A percentile compares a stretch with the other conserved stretches of the same genome.
Conservation (phyloP, 73 alveolate genomes). For the Blepharisma japonicum region DNA sequence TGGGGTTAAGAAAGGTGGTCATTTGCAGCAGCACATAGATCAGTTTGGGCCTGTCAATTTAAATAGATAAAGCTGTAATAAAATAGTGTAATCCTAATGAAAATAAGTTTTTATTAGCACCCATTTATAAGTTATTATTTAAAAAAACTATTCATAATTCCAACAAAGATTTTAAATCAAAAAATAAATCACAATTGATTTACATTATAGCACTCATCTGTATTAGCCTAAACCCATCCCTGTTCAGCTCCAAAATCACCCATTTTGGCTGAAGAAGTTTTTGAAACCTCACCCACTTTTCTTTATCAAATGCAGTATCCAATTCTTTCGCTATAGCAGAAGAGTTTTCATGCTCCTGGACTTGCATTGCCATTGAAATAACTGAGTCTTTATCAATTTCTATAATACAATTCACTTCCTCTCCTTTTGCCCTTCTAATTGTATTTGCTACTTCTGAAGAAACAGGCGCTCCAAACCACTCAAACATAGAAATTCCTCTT, state of each 20-base stretch:
- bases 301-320: constrained; percentile 1
- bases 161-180: too few species aligned
- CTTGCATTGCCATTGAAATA: neutral
- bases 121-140: too few species aligned
- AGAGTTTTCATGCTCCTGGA: neutral
- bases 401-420: constrained; percentile 1
- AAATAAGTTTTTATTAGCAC: too few species aligned
- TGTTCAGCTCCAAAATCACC: too few species aligned
- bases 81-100: too few species aligned
- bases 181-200: too few species aligned
- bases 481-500: neutral
- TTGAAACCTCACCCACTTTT: constrained; percentile 24
- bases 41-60: too few species aligned
- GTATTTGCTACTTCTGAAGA: neutral
- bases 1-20: neutral
- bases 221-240: too few species aligned
- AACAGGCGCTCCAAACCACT: neutral
- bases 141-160: too few species aligned
- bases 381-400: neutral
- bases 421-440: neutral
- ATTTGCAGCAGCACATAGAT: too few species aligned
- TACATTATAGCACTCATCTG: too few species aligned
- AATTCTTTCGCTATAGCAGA: neutral
- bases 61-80: too few species aligned
- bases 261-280: neutral